phyloP scores from a whole-genome alignment of 441 rosid species.

The Omphalea diandra region DNA sequence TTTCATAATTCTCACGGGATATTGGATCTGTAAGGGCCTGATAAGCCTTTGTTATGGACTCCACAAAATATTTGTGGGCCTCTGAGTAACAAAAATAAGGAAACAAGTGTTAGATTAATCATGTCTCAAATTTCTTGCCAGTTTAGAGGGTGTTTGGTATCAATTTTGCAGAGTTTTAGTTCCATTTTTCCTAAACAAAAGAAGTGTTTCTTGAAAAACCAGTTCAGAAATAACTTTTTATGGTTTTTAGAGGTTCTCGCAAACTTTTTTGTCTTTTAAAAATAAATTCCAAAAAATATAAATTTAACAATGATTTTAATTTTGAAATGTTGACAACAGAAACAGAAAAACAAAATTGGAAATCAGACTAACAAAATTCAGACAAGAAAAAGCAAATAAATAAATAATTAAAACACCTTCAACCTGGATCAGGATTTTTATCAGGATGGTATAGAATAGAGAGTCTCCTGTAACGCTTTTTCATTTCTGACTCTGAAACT shows the following conservation, averaged over 20 bases:
- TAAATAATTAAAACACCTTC: conserved; percentile 26
- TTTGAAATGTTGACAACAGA: too few relatives aligned
- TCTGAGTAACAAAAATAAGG: conserved; percentile 41
- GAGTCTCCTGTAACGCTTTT: conserved; percentile 87
- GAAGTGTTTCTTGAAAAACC: too few relatives aligned
- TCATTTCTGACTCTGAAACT: conserved; percentile 80
- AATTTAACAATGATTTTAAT: too few relatives aligned
- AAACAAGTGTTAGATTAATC: conserved; percentile 23
- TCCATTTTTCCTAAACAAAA: too few relatives aligned
- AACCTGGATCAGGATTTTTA: conserved; percentile 99
- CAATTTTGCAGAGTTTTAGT: too few relatives aligned
- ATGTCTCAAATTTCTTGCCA: conserved; percentile 8
- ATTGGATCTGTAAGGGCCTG: conserved; percentile 94
- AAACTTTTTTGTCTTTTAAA: too few relatives aligned
- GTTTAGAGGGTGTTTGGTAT: too few relatives aligned
- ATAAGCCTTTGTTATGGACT: conserved; percentile 93
- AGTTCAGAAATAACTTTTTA: too few relatives aligned
- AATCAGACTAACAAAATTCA: too few relatives aligned
- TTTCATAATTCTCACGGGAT: conserved; percentile 97
- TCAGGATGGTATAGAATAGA: conserved; percentile 96
- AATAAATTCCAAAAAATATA: too few relatives aligned
- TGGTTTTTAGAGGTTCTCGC: too few relatives aligned
- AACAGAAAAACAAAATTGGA: too few relatives aligned
- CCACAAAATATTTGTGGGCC: conserved; percentile 87
- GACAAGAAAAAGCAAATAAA: conserved; percentile 5